Percentiles rank a stretch among this genome's conserved stretches.
Conservation (phyloP, 2,329 filamentous ascomycete genomes). For the Ophiosphaerella narmari region DNA sequence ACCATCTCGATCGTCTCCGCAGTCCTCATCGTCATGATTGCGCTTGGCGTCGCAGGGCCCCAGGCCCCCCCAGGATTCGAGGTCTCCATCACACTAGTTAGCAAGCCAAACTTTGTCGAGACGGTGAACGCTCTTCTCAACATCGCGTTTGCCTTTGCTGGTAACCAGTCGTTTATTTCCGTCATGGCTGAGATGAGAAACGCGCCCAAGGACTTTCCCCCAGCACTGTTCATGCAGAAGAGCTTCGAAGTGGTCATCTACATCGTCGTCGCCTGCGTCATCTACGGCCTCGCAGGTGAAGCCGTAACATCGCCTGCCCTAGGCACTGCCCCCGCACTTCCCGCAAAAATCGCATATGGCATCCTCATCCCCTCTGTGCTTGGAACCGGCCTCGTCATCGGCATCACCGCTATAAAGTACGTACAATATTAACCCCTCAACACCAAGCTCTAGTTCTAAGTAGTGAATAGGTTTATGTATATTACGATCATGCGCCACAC, state of each 20-base stretch:
- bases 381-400: constrained; percentile 72
- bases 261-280: constrained; percentile 68
- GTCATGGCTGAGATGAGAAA: constrained; percentile 68
- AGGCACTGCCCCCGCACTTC: constrained; percentile 60
- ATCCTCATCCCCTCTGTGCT: constrained; percentile 72
- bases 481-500: constrained; percentile 60
- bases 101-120: constrained; percentile 34
- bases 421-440: constrained; percentile 37
- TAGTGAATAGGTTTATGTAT: constrained; percentile 57
- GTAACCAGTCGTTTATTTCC: constrained; percentile 69
- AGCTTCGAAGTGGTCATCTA: constrained; percentile 65
- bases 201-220: constrained; percentile 61
- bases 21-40: constrained; percentile 70
- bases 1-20: constrained; percentile 64
- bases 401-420: constrained; percentile 68
- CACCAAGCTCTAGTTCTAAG: not conserved
- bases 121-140: constrained; percentile 51
- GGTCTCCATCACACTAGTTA: constrained; percentile 24
- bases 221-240: constrained; percentile 61
- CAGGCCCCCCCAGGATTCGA: constrained; percentile 38
- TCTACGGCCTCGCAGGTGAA: constrained; percentile 68
- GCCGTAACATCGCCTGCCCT: constrained; percentile 68
- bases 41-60: constrained; percentile 59
- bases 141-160: constrained; percentile 71
- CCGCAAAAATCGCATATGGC: constrained; percentile 70